Percentiles rank a stretch among this genome's conserved stretches.
phyloP scores from a whole-genome alignment of 2,329 filamentous ascomycete species.

The Pseudocercospora crystallina region DNA sequence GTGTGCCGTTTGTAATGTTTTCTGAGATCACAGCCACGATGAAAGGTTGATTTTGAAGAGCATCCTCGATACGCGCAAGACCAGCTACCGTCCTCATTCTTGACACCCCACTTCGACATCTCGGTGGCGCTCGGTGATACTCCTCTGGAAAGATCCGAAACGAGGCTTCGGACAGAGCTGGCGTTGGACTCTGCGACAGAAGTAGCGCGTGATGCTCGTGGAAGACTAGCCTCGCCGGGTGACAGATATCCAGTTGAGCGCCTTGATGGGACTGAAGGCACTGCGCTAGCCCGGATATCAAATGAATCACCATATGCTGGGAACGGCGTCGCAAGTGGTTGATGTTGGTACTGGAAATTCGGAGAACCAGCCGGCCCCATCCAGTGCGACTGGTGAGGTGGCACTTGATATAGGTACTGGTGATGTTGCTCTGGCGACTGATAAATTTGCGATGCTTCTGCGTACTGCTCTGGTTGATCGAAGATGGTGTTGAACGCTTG shows the following conservation, averaged over 20 bases:
- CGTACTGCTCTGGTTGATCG: constrained; percentile 2
- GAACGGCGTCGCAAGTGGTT: constrained; percentile 7
- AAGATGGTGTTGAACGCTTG: background rate
- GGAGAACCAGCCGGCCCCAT: constrained; percentile 10
- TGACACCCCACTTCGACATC: constrained; percentile 41
- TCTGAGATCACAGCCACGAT: constrained; percentile 60
- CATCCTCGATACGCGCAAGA: constrained; percentile 60
- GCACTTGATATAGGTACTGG: constrained; percentile 9
- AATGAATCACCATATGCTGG: constrained; percentile 18
- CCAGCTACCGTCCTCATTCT: constrained; percentile 53
- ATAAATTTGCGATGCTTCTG: constrained; percentile 12
- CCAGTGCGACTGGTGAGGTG: constrained; percentile 14
- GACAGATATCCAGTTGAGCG: constrained; percentile 21
- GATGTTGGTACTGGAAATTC: constrained; percentile 8
- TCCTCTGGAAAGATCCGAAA: constrained; percentile 31
- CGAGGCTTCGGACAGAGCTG: constrained; percentile 27
- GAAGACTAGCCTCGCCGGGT: constrained; percentile 14
- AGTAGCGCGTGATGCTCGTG: constrained; percentile 24
- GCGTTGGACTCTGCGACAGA: constrained; percentile 30
- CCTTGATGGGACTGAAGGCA: constrained; percentile 12
- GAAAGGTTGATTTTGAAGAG: constrained; percentile 59
- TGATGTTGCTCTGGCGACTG: constrained; percentile 12
- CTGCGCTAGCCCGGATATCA: constrained; percentile 3
- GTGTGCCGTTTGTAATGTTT: constrained; percentile 64
- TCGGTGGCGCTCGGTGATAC: constrained; percentile 34